Evolutionary conservation across 2,329 filamentous ascomycete genomes (phyloP), one percentile per base, ranked within the genome.

Genomic region (Xylaria sp.): DNA sequence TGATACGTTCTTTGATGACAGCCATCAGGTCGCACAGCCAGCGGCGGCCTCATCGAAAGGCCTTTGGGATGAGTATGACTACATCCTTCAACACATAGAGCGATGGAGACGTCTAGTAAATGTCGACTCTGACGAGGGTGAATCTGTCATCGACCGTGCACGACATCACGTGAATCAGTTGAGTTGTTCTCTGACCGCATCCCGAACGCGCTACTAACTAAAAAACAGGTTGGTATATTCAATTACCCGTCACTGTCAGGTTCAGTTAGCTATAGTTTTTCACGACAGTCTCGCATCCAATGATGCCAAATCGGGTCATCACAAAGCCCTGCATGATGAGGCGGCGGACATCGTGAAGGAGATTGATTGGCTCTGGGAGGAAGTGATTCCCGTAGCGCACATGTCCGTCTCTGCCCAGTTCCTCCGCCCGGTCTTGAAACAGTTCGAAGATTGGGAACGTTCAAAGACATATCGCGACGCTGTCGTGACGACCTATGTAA

Each of bases 281-380:
- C n/a, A 57, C 9, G 58, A 68, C 49, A 49, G 43, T 17, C 47
- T 49, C 13, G 6, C 10, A 33, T 13, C 9, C 11, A 40, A 15
- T 38, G 9, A 19, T 17, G 15, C 33, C 5, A 27, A 13, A 29
- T 35, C 52, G 54, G 31, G 60, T 69, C 37, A 49, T 51, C 19
- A 44, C 29, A 23, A 46, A 35, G 52, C 44, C 2, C 47, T 56
- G 11, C 43, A 57, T 19, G 52, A 56, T 21, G 64, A 66, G 46
- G 57, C 48, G 25, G 48, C 37, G 2, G 59, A 68, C 2, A 64
- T 74, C 10, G 35, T 68, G 15, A 67, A 68, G 10, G 73, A 75
- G 31, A 74, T 74, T 38, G 68, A 72, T 23, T 74, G 71, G 25
- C 64, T 75, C 1, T 74, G 72, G 73, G 73, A 75, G 37, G 73